phyloP scores from a whole-genome alignment of 2,329 filamentous ascomycete species.

The Monilinia fructicola region DNA sequence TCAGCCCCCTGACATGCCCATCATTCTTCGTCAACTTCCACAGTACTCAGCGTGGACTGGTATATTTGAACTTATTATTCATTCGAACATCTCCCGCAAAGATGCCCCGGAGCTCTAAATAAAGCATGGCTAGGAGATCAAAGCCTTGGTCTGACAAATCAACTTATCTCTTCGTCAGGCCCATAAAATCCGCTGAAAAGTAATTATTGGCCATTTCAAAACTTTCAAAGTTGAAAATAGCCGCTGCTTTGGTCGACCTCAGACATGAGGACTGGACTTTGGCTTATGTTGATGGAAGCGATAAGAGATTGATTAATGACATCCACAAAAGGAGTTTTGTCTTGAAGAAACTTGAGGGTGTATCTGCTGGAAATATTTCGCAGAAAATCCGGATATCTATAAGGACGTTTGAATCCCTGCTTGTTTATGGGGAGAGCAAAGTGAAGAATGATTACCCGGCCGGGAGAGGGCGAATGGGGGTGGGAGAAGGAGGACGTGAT shows the following conservation, averaged over 20 bases:
- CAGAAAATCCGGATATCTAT: neutral
- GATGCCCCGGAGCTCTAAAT: neutral
- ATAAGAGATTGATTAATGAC: neutral
- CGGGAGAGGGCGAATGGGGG: too few species aligned
- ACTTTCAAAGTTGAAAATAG: neutral
- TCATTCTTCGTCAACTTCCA: conserved; percentile 2
- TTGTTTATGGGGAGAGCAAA: too few species aligned
- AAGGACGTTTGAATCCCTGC: too few species aligned
- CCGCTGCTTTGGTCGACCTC: neutral
- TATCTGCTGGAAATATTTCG: neutral
- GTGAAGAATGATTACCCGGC: too few species aligned
- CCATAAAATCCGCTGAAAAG: neutral
- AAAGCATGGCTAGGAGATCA: neutral
- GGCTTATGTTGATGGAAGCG: neutral
- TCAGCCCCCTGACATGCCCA: neutral
- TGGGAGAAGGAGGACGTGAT: too few species aligned
- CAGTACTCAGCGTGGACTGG: neutral
- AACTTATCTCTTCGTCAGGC: neutral
- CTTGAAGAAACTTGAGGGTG: neutral
- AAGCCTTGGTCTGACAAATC: neutral
- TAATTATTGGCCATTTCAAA: conserved; percentile 1
- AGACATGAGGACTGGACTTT: neutral
- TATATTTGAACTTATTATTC: conserved; percentile 1
- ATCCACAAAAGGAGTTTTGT: neutral
- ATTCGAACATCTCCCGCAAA: neutral